Percentiles rank a stretch among this genome's conserved stretches.
These are phyloP conservation scores for Hydnomerulius pinastri DNA, from an alignment of 768 basidiomycete genomes.

Conservation along the genomic window DNA sequence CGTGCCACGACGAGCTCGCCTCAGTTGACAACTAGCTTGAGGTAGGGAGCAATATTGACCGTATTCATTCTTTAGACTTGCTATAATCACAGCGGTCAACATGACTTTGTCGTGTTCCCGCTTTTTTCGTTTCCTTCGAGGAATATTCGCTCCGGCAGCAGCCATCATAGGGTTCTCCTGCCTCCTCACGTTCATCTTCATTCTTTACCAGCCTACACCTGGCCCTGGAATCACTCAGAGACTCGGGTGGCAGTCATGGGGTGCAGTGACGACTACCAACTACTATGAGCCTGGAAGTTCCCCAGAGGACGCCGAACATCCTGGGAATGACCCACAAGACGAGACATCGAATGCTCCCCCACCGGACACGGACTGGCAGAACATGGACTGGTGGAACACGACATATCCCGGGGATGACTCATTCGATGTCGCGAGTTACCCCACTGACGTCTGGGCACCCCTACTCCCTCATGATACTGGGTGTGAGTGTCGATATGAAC, in stretches of 20 bases:
- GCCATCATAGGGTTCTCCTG: conserved; percentile 67
- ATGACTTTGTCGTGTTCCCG: conserved; percentile 45
- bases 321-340: conserved; percentile 12
- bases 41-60: conserved; percentile 1
- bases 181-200: conserved; percentile 73
- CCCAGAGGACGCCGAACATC: conserved; percentile 1
- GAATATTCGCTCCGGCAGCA: conserved; percentile 58
- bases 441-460: conserved; percentile 57
- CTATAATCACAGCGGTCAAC: conserved; percentile 13
- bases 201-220: conserved; percentile 76
- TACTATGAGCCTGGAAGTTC: conserved; percentile 3
- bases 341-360: conserved; percentile 10
- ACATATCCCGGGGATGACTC: conserved; percentile 39
- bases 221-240: conserved; percentile 72
- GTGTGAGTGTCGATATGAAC: conserved; percentile 13
- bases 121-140: conserved; percentile 52
- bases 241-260: conserved; percentile 92
- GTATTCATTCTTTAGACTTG: conserved; percentile 7
- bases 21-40: too few relatives aligned
- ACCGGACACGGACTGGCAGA: conserved; percentile 14
- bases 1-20: too few relatives aligned
- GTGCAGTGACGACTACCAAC: conserved; percentile 46
- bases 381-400: conserved; percentile 20
- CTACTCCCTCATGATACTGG: conserved; percentile 31
- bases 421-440: conserved; percentile 72